phyloP scores from a whole-genome alignment of 257 asterid genomes.

The Solanum megistacrolobum region DNA sequence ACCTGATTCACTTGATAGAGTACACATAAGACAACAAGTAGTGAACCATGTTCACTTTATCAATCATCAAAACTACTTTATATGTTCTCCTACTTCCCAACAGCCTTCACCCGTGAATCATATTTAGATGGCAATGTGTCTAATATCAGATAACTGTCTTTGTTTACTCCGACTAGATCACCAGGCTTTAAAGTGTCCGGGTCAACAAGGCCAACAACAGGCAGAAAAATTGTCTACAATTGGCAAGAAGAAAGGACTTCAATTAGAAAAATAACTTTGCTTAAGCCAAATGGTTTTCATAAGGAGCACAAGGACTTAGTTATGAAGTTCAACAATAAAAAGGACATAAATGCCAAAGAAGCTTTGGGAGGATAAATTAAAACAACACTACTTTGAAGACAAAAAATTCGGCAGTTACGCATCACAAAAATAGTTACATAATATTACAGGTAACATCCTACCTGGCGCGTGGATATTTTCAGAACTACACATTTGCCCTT shows the following conservation, averaged over 20 bases:
- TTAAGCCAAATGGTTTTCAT: background rate
- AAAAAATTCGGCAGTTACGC: background rate
- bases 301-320: background rate
- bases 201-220: constrained; percentile 89
- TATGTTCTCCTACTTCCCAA: too few species aligned
- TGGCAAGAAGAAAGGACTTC: constrained; percentile 1
- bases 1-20: too few species aligned
- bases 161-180: constrained; percentile 95
- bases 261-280: background rate
- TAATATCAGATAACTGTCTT: constrained; percentile 86
- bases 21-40: too few species aligned
- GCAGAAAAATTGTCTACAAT: constrained; percentile 84
- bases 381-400: background rate
- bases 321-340: background rate
- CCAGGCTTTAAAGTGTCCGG: constrained; percentile 90
- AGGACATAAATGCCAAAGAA: background rate
- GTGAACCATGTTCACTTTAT: too few species aligned
- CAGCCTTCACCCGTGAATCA: constrained; percentile 90
- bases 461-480: constrained; percentile 96
- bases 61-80: too few species aligned
- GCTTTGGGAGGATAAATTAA: background rate
- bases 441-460: constrained; percentile 8
- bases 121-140: constrained; percentile 94
- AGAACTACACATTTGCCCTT: constrained; percentile 97
- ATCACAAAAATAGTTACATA: background rate